phyloP scores from a whole-genome alignment of 768 basidiomycete species.

The Trametes elegans region DNA sequence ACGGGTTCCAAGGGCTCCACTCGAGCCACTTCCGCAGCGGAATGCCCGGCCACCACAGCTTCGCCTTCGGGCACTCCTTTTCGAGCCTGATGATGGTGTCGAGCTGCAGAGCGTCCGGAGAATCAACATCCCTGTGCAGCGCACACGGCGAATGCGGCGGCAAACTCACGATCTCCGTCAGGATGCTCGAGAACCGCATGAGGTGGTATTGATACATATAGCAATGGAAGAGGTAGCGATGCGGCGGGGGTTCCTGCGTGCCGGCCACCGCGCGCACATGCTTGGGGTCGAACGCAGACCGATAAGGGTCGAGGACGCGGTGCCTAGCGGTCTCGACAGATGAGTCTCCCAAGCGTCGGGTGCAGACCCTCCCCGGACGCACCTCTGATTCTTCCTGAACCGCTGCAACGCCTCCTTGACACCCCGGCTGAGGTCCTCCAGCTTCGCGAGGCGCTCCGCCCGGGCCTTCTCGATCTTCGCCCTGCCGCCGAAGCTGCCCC shows the following conservation, averaged over 20 bases:
- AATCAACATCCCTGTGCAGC: background rate
- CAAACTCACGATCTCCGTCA: conserved; percentile 37
- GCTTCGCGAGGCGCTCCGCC: conserved; percentile 35
- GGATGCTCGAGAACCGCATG: conserved; percentile 35
- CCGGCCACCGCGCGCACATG: conserved; percentile 28
- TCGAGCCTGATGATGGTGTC: conserved; percentile 58
- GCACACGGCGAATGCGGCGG: background rate
- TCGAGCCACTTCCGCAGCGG: conserved; percentile 28
- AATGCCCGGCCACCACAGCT: conserved; percentile 58
- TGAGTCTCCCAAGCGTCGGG: background rate
- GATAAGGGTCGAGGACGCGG: conserved; percentile 61
- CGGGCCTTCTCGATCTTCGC: conserved; percentile 33
- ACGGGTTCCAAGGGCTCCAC: conserved; percentile 44
- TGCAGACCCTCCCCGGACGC: background rate
- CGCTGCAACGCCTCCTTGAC: conserved; percentile 38
- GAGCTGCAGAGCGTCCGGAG: conserved; percentile 39
- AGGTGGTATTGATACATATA: conserved; percentile 67
- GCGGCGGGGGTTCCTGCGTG: conserved; percentile 50
- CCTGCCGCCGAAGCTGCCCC: conserved; percentile 36
- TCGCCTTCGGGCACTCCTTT: conserved; percentile 36
- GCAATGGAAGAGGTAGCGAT: conserved; percentile 70
- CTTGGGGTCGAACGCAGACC: conserved; percentile 43
- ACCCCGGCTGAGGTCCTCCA: conserved; percentile 37
- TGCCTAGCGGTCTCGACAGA: conserved; percentile 33
- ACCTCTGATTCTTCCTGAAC: conserved; percentile 57